Percentiles rank a stretch among this genome's conserved stretches.
phyloP scores from a whole-genome alignment of 768 basidiomycete species.

The Psilocybe cyanescens region DNA sequence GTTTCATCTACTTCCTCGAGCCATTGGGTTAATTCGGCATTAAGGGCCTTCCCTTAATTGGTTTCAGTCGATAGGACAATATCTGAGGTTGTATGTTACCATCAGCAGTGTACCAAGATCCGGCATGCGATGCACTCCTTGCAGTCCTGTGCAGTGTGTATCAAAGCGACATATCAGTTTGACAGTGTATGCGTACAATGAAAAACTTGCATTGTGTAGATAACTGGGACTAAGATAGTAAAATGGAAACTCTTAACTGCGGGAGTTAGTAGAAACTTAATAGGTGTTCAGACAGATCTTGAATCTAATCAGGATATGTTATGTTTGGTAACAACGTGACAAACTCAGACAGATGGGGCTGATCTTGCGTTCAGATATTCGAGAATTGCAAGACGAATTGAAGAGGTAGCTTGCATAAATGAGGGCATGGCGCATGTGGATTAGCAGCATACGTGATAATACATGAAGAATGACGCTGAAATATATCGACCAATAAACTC shows the following conservation, averaged over 20 bases:
- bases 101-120: slow-evolving; percentile 85
- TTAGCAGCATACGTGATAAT: slow-evolving; percentile 58
- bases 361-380: background rate
- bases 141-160: slow-evolving; percentile 16
- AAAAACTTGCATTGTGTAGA: slow-evolving; percentile 22
- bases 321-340: slow-evolving; percentile 8
- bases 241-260: background rate
- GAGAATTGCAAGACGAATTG: background rate
- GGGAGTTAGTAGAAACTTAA: background rate
- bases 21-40: slow-evolving; percentile 65
- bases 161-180: background rate
- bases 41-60: slow-evolving; percentile 55
- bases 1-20: slow-evolving; percentile 53
- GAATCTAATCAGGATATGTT: slow-evolving; percentile 12
- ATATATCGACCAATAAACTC: slow-evolving; percentile 44
- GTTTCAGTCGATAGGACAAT: slow-evolving; percentile 8
- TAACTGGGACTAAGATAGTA: background rate
- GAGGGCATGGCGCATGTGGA: slow-evolving; percentile 49
- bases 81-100: slow-evolving; percentile 40
- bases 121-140: slow-evolving; percentile 80
- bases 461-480: slow-evolving; percentile 47
- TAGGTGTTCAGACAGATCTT: slow-evolving; percentile 5
- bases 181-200: background rate
- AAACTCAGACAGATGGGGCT: slow-evolving; percentile 9
- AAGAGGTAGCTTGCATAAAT: slow-evolving; percentile 15